Evolutionary conservation across 805 yeast species (phyloP).

Genomic region (Zygosaccharomyces siamensis): DNA sequence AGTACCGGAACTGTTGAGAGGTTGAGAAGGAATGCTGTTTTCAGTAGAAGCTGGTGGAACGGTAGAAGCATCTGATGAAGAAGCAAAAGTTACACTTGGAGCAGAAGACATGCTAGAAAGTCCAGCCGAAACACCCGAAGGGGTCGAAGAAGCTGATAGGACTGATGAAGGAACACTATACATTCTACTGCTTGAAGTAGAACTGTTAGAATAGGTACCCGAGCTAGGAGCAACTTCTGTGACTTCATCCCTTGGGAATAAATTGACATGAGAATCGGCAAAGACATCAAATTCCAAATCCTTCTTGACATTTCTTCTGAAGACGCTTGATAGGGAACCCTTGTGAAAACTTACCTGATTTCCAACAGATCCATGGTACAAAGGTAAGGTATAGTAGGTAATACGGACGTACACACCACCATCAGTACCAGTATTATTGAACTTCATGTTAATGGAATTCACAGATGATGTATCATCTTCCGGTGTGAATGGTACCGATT

Average conservation of each 20-base stretch:
- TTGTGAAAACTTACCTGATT: constrained; percentile 15
- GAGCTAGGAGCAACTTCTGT: background rate
- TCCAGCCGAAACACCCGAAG: background rate
- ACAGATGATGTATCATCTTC: constrained; percentile 24
- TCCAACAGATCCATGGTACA: constrained; percentile 12
- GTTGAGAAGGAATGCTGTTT: background rate
- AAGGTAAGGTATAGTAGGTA: constrained; percentile 20
- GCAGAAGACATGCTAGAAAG: background rate
- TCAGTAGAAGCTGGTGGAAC: background rate
- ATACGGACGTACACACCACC: constrained; percentile 31
- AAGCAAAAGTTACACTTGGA: constrained; percentile 1
- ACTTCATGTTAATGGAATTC: constrained; percentile 16
- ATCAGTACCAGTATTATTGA: constrained; percentile 21
- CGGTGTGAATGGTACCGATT: constrained; percentile 24
- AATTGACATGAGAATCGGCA: constrained; percentile 1
- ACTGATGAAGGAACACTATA: background rate
- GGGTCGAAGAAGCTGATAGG: background rate
- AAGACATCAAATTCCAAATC: constrained; percentile 10
- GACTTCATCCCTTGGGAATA: constrained; percentile 1
- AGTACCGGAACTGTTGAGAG: background rate
- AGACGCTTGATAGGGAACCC: background rate
- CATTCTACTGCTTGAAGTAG: background rate
- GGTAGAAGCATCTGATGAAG: background rate
- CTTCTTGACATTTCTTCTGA: constrained; percentile 14
- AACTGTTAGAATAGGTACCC: background rate